Evolutionary conservation across 257 asterid genomes (phyloP).

Genomic region (Sherardia arvensis): DNA sequence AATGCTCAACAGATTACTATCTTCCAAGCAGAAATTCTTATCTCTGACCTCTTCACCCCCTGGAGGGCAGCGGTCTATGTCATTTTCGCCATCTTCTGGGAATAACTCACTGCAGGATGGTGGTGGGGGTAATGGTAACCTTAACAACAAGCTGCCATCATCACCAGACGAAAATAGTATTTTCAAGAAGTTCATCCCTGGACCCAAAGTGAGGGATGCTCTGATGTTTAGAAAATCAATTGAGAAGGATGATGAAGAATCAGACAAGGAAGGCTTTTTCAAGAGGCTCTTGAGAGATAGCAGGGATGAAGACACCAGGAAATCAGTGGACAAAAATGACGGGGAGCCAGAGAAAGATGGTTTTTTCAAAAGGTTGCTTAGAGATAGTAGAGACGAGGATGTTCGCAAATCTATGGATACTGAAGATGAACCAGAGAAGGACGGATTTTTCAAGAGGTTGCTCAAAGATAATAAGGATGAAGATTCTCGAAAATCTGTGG

Average conservation of each 20-base stretch:
- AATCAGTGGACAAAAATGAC: constrained; percentile 45
- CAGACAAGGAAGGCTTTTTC: constrained; percentile 70
- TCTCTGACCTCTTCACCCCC: constrained; percentile 75
- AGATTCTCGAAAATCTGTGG: constrained; percentile 43
- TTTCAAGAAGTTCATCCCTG: constrained; percentile 69
- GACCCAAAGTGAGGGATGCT: constrained; percentile 69
- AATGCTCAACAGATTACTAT: constrained; percentile 64
- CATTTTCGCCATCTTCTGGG: constrained; percentile 51
- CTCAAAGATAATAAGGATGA: constrained; percentile 57
- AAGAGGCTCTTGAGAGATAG: constrained; percentile 72
- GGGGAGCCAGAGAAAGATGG: constrained; percentile 61
- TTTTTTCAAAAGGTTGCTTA: constrained; percentile 48
- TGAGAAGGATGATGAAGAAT: constrained; percentile 64
- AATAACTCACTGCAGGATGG: constrained; percentile 43
- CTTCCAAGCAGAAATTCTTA: constrained; percentile 71
- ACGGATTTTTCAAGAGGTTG: constrained; percentile 61
- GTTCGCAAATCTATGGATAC: constrained; percentile 44
- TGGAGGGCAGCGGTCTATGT: constrained; percentile 26
- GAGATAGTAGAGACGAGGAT: constrained; percentile 76
- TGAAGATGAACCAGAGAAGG: constrained; percentile 56
- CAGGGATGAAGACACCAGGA: constrained; percentile 64
- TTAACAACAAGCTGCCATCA: constrained; percentile 27
- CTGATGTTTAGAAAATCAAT: constrained; percentile 66
- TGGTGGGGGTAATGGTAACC: constrained; percentile 16
- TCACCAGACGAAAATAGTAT: constrained; percentile 70